Percentiles rank a stretch among this genome's conserved stretches.
phyloP scores from a whole-genome alignment of 2,329 filamentous ascomycete species.

The Knufia fluminis region DNA sequence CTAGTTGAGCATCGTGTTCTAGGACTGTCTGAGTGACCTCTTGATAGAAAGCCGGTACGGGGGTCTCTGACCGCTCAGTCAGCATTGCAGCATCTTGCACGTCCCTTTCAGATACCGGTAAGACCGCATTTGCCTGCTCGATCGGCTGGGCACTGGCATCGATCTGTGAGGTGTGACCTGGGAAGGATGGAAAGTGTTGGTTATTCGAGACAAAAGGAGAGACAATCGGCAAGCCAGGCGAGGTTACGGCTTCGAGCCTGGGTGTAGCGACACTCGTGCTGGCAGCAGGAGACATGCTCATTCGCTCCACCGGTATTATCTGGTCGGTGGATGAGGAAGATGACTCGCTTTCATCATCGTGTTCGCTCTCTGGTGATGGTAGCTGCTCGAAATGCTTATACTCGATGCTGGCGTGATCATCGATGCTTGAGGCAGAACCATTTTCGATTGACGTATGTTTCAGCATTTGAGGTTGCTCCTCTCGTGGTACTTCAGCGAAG shows the following conservation, averaged over 20 bases:
- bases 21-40: background rate
- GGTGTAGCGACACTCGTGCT: constrained; percentile 22
- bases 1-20: background rate
- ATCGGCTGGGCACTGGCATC: constrained; percentile 11
- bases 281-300: background rate
- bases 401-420: background rate
- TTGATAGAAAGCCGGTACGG: background rate
- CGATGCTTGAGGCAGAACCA: too few relatives aligned
- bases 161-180: constrained; percentile 14
- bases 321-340: background rate
- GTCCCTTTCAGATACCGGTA: background rate
- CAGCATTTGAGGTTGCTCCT: too few relatives aligned
- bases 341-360: background rate
- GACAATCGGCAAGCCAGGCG: constrained; percentile 32
- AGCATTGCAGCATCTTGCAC: background rate
- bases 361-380: background rate
- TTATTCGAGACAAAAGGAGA: constrained; percentile 29
- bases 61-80: background rate
- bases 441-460: too few relatives aligned
- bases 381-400: background rate
- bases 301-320: background rate
- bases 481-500: too few relatives aligned
- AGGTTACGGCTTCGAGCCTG: constrained; percentile 31
- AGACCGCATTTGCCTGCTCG: background rate
- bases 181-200: constrained; percentile 28